A percentile compares a stretch with the other conserved stretches of the same genome.
These are phyloP conservation scores for Bolboschoenus planiculmis DNA, from an alignment of 176 grass and related monocot genomes.

Conservation along the genomic window DNA sequence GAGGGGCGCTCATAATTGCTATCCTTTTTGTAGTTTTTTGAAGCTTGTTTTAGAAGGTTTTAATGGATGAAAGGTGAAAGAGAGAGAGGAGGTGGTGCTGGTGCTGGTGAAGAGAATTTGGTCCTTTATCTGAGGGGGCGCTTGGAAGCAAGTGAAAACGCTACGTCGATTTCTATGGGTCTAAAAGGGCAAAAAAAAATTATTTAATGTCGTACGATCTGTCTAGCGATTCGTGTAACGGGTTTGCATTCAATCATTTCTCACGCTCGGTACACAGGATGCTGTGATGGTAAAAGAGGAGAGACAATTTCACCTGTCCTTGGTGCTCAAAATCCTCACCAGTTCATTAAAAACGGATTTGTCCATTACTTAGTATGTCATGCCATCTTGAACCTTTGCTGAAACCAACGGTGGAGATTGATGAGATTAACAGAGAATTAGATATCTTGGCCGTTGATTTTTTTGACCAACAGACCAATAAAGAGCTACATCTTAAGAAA, in stretches of 20 bases:
- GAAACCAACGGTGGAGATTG: not conserved
- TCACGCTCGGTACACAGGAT: not conserved
- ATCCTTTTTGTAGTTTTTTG: not conserved
- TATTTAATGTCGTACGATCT: not conserved
- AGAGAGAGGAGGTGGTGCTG: conserved; percentile 8
- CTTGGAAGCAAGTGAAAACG: conserved; percentile 13
- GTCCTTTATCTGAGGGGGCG: not conserved
- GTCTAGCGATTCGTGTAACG: not conserved
- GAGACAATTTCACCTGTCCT: not conserved
- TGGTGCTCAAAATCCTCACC: not conserved
- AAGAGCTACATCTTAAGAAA: not conserved
- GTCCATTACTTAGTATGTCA: not conserved
- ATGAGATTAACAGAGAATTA: not conserved
- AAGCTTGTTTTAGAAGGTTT: conserved; percentile 19
- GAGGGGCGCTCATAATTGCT: conserved; percentile 1
- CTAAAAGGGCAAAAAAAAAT: not conserved
- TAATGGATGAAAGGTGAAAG: conserved; percentile 12
- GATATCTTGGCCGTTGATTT: not conserved
- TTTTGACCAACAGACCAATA: not conserved
- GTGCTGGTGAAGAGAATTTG: conserved; percentile 5
- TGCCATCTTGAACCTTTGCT: not conserved
- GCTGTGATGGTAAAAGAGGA: not conserved
- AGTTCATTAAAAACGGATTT: not conserved
- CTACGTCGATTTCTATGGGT: conserved; percentile 1
- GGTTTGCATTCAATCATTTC: not conserved